phyloP scores from a whole-genome alignment of 305 asterid genomes.

The Fraxinus paxiana region DNA sequence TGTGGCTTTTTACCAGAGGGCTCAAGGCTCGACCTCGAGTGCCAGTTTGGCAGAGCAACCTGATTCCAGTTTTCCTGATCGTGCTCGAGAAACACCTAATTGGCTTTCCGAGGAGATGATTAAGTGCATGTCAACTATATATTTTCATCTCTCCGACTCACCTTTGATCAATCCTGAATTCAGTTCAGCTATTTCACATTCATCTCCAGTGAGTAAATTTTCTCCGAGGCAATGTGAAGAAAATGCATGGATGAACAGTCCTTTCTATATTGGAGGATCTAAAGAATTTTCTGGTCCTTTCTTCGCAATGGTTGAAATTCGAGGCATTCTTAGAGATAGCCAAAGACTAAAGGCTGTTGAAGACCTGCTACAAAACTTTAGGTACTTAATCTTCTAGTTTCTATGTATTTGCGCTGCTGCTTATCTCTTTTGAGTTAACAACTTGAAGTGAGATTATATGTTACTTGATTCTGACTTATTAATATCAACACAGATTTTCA shows the following conservation, averaged over 20 bases:
- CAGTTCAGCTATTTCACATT: slow-evolving; percentile 36
- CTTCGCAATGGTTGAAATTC: slow-evolving; percentile 50
- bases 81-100: slow-evolving; percentile 48
- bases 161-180: slow-evolving; percentile 36
- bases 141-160: slow-evolving; percentile 63
- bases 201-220: slow-evolving; percentile 36
- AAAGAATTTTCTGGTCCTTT: slow-evolving; percentile 37
- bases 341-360: slow-evolving; percentile 49
- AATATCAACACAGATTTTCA: background rate
- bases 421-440: background rate
- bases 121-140: slow-evolving; percentile 74
- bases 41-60: slow-evolving; percentile 32
- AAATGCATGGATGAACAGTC: slow-evolving; percentile 35
- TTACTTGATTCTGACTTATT: background rate
- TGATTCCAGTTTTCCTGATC: slow-evolving; percentile 31
- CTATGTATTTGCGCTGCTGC: background rate
- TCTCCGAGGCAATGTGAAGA: slow-evolving; percentile 40
- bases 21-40: slow-evolving; percentile 32
- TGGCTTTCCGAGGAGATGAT: slow-evolving; percentile 83
- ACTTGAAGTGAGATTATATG: background rate
- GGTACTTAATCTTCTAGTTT: slow-evolving; percentile 34
- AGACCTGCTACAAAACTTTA: slow-evolving; percentile 51
- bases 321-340: slow-evolving; percentile 49
- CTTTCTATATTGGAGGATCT: slow-evolving; percentile 32
- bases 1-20: slow-evolving; percentile 38